phyloP scores from a whole-genome alignment of 768 basidiomycete species.

The Naganishia onofrii region DNA sequence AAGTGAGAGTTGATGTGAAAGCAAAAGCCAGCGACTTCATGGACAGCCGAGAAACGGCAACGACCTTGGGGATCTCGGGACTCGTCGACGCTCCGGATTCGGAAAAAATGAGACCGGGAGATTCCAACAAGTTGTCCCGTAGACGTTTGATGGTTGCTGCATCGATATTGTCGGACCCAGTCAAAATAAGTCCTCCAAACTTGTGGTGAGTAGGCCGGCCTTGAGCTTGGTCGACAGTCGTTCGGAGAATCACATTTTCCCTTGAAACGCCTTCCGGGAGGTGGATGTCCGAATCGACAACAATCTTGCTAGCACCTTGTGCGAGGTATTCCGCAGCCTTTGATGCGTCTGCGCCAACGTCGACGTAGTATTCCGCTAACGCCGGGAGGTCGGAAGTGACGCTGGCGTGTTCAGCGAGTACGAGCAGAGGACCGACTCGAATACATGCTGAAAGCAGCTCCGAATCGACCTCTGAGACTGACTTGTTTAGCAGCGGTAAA shows the following conservation, averaged over 20 bases:
- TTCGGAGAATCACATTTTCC: conserved; percentile 55
- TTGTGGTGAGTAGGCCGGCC: conserved; percentile 29
- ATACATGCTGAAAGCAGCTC: conserved; percentile 62
- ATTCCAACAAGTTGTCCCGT: conserved; percentile 53
- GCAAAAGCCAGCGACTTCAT: conserved; percentile 63
- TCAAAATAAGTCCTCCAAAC: conserved; percentile 32
- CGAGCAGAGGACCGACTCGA: conserved; percentile 74
- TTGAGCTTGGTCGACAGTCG: conserved; percentile 9
- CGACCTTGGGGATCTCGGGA: conserved; percentile 62
- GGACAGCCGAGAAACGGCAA: conserved; percentile 59
- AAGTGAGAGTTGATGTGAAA: conserved; percentile 75
- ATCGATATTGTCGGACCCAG: conserved; percentile 4
- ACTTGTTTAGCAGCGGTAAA: conserved; percentile 44
- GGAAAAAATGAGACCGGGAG: conserved; percentile 61
- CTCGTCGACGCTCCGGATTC: conserved; percentile 64
- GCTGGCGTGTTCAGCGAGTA: conserved; percentile 52
- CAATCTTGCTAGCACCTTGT: conserved; percentile 72
- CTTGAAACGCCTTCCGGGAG: conserved; percentile 62
- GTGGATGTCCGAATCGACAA: conserved; percentile 70
- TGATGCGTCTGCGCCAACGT: conserved; percentile 56
- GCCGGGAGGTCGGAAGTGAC: conserved; percentile 51
- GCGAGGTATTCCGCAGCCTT: conserved; percentile 61
- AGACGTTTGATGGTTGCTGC: conserved; percentile 39
- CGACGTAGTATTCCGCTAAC: conserved; percentile 44
- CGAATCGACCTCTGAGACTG: conserved; percentile 50